Percentiles rank a stretch among this genome's conserved stretches.
Evolutionary conservation across 2,329 filamentous ascomycete genomes (phyloP).

Genomic region (Curvularia verruculosa): DNA sequence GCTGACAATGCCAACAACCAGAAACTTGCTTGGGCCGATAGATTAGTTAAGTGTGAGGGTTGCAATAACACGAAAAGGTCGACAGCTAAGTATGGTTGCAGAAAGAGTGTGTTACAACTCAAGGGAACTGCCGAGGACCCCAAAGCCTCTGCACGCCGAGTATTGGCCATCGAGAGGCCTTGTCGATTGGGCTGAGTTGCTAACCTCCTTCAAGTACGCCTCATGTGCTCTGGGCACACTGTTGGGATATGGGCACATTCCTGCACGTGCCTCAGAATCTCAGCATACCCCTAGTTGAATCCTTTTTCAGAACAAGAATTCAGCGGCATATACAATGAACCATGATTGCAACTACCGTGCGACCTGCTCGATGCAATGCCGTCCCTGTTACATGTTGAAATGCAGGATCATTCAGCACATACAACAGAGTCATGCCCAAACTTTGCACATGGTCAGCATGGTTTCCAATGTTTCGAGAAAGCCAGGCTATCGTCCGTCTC

Average conservation of each 20-base stretch:
- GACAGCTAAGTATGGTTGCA: neutral
- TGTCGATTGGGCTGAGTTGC: neutral
- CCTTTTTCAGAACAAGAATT: conserved; percentile 14
- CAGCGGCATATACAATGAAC: conserved; percentile 21
- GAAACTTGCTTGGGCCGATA: neutral
- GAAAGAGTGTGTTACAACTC: neutral
- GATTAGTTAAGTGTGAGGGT: neutral
- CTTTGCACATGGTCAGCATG: conserved; percentile 20
- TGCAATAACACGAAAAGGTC: neutral
- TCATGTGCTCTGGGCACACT: conserved; percentile 1
- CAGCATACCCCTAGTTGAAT: conserved; percentile 15
- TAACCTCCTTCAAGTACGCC: neutral
- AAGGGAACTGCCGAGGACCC: neutral
- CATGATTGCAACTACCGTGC: conserved; percentile 11
- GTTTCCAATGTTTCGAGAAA: conserved; percentile 10
- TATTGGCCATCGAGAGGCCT: neutral
- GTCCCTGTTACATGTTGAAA: conserved; percentile 3
- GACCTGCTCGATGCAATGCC: conserved; percentile 13
- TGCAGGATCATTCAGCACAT: conserved; percentile 1
- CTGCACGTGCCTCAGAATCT: conserved; percentile 2
- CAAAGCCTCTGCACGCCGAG: neutral
- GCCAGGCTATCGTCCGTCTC: conserved; percentile 11
- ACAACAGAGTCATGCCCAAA: conserved; percentile 5
- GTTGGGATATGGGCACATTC: neutral
- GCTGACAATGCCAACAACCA: neutral